Percentiles rank a stretch among this genome's conserved stretches.
Conservation (phyloP, 345 rosid species). For the Chamaenerion angustifolium region DNA sequence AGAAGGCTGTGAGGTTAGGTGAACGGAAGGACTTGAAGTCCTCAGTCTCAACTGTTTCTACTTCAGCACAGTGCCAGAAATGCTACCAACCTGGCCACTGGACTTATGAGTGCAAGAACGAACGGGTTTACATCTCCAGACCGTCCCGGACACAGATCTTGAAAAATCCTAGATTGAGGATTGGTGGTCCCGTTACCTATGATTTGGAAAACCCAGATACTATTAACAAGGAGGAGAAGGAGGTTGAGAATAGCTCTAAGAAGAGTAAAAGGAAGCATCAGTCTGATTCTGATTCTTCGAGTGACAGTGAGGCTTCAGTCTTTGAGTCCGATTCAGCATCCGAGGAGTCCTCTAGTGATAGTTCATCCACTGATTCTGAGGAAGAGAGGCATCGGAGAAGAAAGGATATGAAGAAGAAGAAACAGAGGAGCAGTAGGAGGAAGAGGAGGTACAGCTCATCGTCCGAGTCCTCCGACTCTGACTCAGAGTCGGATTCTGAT, state of each 20-base stretch:
- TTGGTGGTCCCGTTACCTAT: constrained; percentile 39
- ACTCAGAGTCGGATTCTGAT: constrained; percentile 63
- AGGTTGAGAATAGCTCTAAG: constrained; percentile 33
- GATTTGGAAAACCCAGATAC: constrained; percentile 43
- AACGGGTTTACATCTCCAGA: constrained; percentile 75
- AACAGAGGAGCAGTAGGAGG: constrained; percentile 32
- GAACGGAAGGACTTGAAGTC: constrained; percentile 78
- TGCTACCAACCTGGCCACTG: constrained; percentile 90
- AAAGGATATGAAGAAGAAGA: constrained; percentile 44
- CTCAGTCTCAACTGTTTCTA: constrained; percentile 27
- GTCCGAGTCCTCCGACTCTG: constrained; percentile 67
- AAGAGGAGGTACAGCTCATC: constrained; percentile 55
- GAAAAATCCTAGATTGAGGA: constrained; percentile 71
- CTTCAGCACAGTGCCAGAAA: constrained; percentile 70
- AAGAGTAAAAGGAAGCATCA: constrained; percentile 82
- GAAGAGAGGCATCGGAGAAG: constrained; percentile 50
- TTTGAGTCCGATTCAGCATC: constrained; percentile 50
- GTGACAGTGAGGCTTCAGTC: constrained; percentile 85
- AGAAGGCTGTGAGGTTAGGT: constrained; percentile 78
- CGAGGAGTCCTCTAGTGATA: constrained; percentile 39
- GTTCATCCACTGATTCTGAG: constrained; percentile 71
- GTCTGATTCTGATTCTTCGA: constrained; percentile 44
- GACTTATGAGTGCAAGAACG: constrained; percentile 94
- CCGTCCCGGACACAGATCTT: constrained; percentile 94
- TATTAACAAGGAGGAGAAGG: constrained; percentile 22